Conservation (phyloP, 2,329 filamentous ascomycete genomes). For the Podosphaera xanthii region DNA sequence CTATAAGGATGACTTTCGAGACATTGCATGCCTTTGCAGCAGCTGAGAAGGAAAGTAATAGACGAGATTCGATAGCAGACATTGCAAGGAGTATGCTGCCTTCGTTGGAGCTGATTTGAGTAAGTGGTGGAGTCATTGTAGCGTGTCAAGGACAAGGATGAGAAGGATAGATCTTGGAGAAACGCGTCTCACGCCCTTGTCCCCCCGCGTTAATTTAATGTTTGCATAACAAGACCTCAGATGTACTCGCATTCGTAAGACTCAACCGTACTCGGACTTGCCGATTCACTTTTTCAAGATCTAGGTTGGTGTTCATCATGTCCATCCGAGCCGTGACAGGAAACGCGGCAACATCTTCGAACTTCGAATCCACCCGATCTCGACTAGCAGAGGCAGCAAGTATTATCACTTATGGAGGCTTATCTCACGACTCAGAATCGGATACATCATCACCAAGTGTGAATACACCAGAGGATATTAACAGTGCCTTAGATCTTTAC, state of each 20-base stretch:
- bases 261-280: background rate
- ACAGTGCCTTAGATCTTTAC: conserved; percentile 8
- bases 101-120: too few relatives aligned
- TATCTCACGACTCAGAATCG: background rate
- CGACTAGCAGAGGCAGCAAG: background rate
- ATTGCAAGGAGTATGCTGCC: too few relatives aligned
- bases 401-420: background rate
- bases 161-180: too few relatives aligned
- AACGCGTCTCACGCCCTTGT: too few relatives aligned
- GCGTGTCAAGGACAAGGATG: too few relatives aligned
- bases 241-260: background rate
- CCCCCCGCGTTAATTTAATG: too few relatives aligned
- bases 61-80: too few relatives aligned
- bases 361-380: background rate
- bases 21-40: too few relatives aligned
- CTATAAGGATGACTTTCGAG: too few relatives aligned
- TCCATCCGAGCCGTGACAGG: background rate
- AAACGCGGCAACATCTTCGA: background rate
- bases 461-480: conserved; percentile 6
- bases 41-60: too few relatives aligned
- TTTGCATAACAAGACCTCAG: too few relatives aligned
- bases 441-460: background rate
- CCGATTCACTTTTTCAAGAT: background rate
- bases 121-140: too few relatives aligned
- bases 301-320: background rate